phyloP scores from a whole-genome alignment of 768 basidiomycete species.

The Lentinula sp. region DNA sequence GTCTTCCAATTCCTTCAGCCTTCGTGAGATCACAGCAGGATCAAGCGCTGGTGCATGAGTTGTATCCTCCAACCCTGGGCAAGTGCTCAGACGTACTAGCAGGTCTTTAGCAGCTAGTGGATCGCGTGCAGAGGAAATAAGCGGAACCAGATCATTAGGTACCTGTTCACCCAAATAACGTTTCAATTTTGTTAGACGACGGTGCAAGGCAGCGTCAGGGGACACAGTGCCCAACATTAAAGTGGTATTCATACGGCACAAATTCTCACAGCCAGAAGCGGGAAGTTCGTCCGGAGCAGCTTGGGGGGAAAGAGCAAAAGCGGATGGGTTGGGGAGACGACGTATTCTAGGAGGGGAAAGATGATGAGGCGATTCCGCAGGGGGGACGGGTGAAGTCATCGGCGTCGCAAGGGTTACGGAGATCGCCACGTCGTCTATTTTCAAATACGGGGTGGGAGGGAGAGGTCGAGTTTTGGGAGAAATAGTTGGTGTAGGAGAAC shows the following conservation, averaged over 20 bases:
- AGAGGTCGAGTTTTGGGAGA: background rate
- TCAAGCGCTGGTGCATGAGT: background rate
- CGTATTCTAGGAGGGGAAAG: background rate
- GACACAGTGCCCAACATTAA: background rate
- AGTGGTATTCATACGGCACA: background rate
- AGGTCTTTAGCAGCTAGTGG: background rate
- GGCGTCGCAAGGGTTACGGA: background rate
- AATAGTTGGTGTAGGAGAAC: background rate
- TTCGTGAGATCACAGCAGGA: background rate
- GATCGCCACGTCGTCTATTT: background rate
- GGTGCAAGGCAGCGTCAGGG: slow-evolving; percentile 20
- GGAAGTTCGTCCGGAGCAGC: slow-evolving; percentile 7
- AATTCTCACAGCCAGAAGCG: background rate
- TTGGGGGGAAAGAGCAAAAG: slow-evolving; percentile 5
- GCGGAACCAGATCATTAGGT: slow-evolving; percentile 16
- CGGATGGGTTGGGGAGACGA: slow-evolving; percentile 1
- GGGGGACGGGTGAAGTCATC: background rate
- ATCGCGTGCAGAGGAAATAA: slow-evolving; percentile 4
- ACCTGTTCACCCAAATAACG: slow-evolving; percentile 26
- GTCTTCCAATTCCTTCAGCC: background rate
- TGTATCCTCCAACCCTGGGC: background rate
- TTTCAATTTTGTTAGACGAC: slow-evolving; percentile 23
- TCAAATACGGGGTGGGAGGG: background rate
- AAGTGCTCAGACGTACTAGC: background rate
- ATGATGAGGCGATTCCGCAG: background rate